Base-by-base conservation (phyloP, 139 green algal genomes). In the Asterochloris sp. region DNA sequence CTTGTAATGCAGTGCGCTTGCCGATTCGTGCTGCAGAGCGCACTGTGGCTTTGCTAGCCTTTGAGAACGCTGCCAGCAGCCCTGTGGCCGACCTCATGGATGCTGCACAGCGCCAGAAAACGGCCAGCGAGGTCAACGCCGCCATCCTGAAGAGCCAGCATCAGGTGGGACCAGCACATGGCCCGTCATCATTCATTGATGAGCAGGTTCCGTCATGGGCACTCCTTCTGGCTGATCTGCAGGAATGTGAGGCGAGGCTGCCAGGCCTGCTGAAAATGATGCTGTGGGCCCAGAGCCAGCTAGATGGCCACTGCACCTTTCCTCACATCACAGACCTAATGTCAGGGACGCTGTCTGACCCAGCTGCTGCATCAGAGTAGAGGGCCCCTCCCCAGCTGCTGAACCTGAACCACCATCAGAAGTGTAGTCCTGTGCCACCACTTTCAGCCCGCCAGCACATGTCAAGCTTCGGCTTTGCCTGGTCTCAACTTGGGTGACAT, bases 41-140 rank as follows among this genome's bases (percentile, higher is more conserved):
- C 24, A 98, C 96, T 9, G 87, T 99, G n/a, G 91, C 96, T 0
- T 87, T 99, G 79, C 90, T 99, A 74, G 94, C 97, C 13, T 99
- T 99, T 87, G 88, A 97, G 67, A 93, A 98, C 63, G 73, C 89
- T 23, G 83, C 71, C 54, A 74, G 68, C 62, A 92, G 86, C 78
- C 96, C 96, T 0, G 73, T 99, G 80, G 93, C 86, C 0, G 91
- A 97, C 77, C 89, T 99, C 19, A 90, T 99, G 92, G 91, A 96
- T 47, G 73, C 92, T 13, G 84, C 89, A 19, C 96, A 99, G 89
- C 91, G 96, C 13, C 93, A 98, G 80, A 96, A 96, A 86, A 98
- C 95, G 6, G 96, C 96, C 28, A 92, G 89, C 79, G 94, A 98
- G 85, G 89, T 99, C 12, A 99, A 99, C 80, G 92, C 92, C 1